Conservation (phyloP, 371 early-diverging fungal species). For the Mucor lusitanicus region DNA sequence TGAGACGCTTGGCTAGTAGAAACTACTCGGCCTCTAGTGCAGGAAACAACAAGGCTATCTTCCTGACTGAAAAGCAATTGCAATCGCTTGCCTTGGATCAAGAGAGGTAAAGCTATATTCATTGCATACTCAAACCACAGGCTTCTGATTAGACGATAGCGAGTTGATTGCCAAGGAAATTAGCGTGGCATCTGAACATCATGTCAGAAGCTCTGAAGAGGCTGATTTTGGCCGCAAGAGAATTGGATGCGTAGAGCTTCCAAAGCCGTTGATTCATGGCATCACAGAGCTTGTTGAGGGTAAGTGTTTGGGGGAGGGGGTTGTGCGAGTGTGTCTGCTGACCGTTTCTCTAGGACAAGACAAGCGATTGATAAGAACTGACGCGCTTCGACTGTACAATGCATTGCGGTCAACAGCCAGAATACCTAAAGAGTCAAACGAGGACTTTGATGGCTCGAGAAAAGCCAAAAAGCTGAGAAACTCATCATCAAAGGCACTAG, state of each 20-base stretch:
- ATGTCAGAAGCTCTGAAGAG: constrained; percentile 65
- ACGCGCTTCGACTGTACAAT: constrained; percentile 71
- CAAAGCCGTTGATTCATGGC: constrained; percentile 51
- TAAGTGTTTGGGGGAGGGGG: background rate
- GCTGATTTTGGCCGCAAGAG: constrained; percentile 73
- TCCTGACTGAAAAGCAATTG: constrained; percentile 29
- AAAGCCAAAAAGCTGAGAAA: constrained; percentile 33
- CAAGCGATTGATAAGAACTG: constrained; percentile 60
- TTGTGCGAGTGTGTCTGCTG: background rate
- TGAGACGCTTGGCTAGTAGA: background rate
- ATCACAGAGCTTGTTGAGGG: constrained; percentile 48
- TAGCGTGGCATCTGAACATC: background rate
- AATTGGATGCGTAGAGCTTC: constrained; percentile 68
- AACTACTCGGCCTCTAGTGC: constrained; percentile 3
- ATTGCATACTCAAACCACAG: background rate
- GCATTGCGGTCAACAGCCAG: constrained; percentile 68
- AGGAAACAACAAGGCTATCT: constrained; percentile 19
- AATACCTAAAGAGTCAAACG: constrained; percentile 14
- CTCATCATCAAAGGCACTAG: constrained; percentile 3
- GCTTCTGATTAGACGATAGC: background rate
- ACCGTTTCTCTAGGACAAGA: constrained; percentile 35
- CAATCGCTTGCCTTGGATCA: constrained; percentile 12
- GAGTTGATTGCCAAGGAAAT: constrained; percentile 13
- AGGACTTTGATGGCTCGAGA: constrained; percentile 8
- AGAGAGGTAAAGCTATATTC: constrained; percentile 8